phyloP scores from a whole-genome alignment of 2,329 filamentous ascomycete species.

The Didymella arachidicola region DNA sequence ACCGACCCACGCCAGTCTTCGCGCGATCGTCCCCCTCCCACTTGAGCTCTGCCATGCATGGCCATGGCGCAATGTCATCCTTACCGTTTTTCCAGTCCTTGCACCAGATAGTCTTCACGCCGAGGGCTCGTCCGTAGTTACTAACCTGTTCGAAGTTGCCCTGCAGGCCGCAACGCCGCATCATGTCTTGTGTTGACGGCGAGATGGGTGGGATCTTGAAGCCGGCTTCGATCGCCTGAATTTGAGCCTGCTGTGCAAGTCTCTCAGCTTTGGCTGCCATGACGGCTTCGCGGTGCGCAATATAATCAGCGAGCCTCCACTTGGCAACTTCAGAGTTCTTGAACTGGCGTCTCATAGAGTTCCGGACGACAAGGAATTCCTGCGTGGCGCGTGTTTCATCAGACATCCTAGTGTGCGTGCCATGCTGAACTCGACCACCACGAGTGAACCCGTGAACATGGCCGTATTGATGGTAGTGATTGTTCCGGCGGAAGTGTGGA shows the following conservation, averaged over 20 bases:
- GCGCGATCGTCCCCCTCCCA: conserved; percentile 59
- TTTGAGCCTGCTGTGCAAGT: conserved; percentile 26
- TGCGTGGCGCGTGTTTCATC: conserved; percentile 36
- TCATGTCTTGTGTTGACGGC: conserved; percentile 19
- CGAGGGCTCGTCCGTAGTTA: conserved; percentile 46
- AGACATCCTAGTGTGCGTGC: conserved; percentile 38
- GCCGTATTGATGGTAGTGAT: not conserved
- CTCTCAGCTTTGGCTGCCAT: conserved; percentile 25
- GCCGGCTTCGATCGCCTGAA: conserved; percentile 21
- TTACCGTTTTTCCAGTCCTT: conserved; percentile 42
- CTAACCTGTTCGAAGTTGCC: conserved; percentile 36
- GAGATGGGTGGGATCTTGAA: conserved; percentile 16
- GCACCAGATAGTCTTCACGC: conserved; percentile 53
- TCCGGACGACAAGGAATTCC: conserved; percentile 43
- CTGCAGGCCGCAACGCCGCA: conserved; percentile 27
- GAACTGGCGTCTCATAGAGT: conserved; percentile 48
- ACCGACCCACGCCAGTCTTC: conserved; percentile 54
- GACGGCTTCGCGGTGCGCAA: conserved; percentile 42
- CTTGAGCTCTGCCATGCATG: conserved; percentile 52
- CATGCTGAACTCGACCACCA: conserved; percentile 14
- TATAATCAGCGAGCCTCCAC: conserved; percentile 44
- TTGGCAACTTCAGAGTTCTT: conserved; percentile 43
- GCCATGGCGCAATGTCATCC: conserved; percentile 53
- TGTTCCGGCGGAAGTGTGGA: conserved; percentile 1
- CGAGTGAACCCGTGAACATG: not conserved